A percentile compares a stretch with the other conserved stretches of the same genome.
phyloP scores from a whole-genome alignment of 2,329 filamentous ascomycete species.

The Ophiocordyceps camponoti-leonardi region DNA sequence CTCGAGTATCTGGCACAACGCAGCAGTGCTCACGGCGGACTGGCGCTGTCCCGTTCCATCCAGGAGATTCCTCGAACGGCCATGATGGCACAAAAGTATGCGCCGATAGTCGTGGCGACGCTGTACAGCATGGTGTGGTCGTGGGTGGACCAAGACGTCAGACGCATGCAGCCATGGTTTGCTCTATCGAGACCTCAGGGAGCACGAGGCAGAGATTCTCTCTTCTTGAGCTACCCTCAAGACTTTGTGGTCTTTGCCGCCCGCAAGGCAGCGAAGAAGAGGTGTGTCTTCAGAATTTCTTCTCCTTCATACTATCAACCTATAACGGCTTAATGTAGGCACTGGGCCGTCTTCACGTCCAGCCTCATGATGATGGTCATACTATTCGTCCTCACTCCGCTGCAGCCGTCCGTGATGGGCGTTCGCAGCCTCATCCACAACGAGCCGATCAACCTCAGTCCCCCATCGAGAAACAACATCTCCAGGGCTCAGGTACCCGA shows the following conservation, averaged over 20 bases:
- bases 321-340: not conserved
- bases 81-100: conserved; percentile 27
- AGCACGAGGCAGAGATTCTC: conserved; percentile 22
- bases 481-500: no score
- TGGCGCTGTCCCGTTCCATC: conserved; percentile 10
- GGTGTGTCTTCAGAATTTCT: conserved; percentile 14
- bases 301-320: conserved; percentile 7
- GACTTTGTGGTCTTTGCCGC: conserved; percentile 18
- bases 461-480: conserved; percentile 7
- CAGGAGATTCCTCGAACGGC: conserved; percentile 17
- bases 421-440: conserved; percentile 12
- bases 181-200: conserved; percentile 32
- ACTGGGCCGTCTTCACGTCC: conserved; percentile 4
- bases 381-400: conserved; percentile 33
- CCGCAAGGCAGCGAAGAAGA: conserved; percentile 10
- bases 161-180: conserved; percentile 42
- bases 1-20: conserved; percentile 25
- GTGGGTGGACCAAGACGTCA: conserved; percentile 42
- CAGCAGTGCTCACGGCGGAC: conserved; percentile 22
- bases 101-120: conserved; percentile 35
- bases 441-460: not conserved
- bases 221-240: conserved; percentile 35
- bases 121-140: conserved; percentile 38
- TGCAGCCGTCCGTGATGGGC: conserved; percentile 37
- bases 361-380: conserved; percentile 26